Base-by-base conservation (phyloP, 2,329 filamentous ascomycete species). In the Alternaria sp. region DNA sequence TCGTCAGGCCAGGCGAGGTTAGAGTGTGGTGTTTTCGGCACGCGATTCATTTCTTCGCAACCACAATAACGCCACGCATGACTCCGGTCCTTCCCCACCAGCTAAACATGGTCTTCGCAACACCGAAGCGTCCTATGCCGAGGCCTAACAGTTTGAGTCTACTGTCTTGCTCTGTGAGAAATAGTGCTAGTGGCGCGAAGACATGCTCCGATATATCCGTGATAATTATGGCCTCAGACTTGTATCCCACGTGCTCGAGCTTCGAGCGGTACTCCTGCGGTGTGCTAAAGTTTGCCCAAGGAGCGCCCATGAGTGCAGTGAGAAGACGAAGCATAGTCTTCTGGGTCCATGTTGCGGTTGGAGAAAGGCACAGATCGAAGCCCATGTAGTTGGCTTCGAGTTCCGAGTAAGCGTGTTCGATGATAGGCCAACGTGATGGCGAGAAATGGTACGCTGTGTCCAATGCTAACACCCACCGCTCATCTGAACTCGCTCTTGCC, bases 371-470 rank as follows among this genome's bases (percentile, higher is more conserved):
- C 1, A 88, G 76, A 59, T 88, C 86, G 59, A 87, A 88, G 0
- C 82, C 84, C 82, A 87, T 85, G 52, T 85, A 72, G 0, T 83
- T 81, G 1, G 85, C 85, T 4, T 78, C 65, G 0, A 87, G 76
- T 0, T 72, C 72, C 3, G 63, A 68, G 5, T 76, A 72, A 1
- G 83, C 79, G 43, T 83, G 77, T 7, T 73, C 57, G 14, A 87
- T 79, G 3, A 87, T 67, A 0, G 81, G 80, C 54, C 73, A 77
- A 14, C 86, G 76, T 0, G 85, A 86, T 0, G 85, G 86, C 0
- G 76, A 77, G 66, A 87, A 88, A 68, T 88, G 85, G 55, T 88
- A 88, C 5, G 87, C 69, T 3, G 84, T 84, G 67, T 88, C 86
- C 1, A 88, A 78, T 0, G 82, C 86, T 1, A 88, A 77, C 0